Evolutionary conservation across 352 stramenopile species (phyloP).

Genomic region (Vaucheria bursata): DNA sequence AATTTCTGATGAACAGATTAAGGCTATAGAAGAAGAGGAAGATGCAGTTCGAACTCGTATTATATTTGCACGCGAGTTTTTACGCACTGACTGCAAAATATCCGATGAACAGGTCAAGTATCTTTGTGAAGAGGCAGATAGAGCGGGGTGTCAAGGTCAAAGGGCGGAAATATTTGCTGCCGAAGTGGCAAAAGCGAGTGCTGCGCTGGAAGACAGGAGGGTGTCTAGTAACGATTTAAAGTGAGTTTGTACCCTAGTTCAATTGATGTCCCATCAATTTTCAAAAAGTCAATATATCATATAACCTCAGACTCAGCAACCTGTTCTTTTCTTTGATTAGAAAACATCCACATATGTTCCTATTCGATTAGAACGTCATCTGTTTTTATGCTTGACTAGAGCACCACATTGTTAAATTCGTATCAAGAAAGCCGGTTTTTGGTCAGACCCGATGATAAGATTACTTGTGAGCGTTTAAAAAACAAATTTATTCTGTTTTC

Average conservation of each 20-base stretch:
- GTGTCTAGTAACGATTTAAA: conserved; percentile 48
- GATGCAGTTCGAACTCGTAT: conserved; percentile 64
- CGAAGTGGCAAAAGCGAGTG: conserved; percentile 58
- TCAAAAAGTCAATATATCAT: no score
- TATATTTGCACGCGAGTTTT: conserved; percentile 65
- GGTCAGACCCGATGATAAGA: no score
- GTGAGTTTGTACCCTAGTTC: conserved; percentile 2
- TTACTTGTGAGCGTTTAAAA: no score
- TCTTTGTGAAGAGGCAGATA: conserved; percentile 68
- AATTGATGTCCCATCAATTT: no score
- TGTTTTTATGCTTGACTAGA: no score
- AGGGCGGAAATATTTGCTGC: conserved; percentile 68
- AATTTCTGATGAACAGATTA: conserved; percentile 15
- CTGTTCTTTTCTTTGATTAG: no score
- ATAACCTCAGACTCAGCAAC: no score
- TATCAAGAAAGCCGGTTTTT: no score
- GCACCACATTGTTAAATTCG: no score
- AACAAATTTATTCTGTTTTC: no score
- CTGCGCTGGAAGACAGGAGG: conserved; percentile 60
- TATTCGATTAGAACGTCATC: no score
- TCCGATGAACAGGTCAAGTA: conserved; percentile 63
- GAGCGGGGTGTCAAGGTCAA: conserved; percentile 66
- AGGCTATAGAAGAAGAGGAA: conserved; percentile 45
- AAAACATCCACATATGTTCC: no score
- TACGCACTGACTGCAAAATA: conserved; percentile 37